Conservation (phyloP, 768 basidiomycete genomes). For the Saitozyma sp. region DNA sequence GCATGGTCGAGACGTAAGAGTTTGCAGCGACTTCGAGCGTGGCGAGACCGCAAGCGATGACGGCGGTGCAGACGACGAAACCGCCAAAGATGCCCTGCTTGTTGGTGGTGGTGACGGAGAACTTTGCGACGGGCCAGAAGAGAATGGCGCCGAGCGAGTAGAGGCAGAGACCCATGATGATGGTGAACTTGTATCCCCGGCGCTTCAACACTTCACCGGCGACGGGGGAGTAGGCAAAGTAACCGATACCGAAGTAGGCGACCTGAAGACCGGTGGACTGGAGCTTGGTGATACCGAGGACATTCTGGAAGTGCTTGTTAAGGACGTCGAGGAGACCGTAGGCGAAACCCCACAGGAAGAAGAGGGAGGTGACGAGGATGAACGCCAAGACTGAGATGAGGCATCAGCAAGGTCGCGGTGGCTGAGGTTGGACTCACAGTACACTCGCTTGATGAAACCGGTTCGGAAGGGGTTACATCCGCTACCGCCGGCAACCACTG, state of each 20-base stretch:
- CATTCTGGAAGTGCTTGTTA: constrained; percentile 68
- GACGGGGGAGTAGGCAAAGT: constrained; percentile 50
- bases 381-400: constrained; percentile 59
- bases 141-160: constrained; percentile 64
- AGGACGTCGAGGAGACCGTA: constrained; percentile 47
- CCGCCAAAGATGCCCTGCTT: constrained; percentile 63
- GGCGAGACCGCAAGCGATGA: constrained; percentile 58
- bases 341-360: constrained; percentile 66
- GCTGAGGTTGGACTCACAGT: constrained; percentile 40
- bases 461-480: constrained; percentile 46
- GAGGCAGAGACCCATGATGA: constrained; percentile 42
- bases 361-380: constrained; percentile 69
- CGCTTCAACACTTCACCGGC: constrained; percentile 55
- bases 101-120: constrained; percentile 47
- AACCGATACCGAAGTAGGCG: constrained; percentile 59
- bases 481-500: constrained; percentile 37
- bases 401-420: too few relatives aligned
- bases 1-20: constrained; percentile 65
- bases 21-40: constrained; percentile 65
- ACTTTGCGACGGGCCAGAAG: constrained; percentile 76
- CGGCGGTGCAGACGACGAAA: constrained; percentile 67
- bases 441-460: constrained; percentile 46
- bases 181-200: constrained; percentile 65
- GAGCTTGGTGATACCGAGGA: constrained; percentile 67
- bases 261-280: constrained; percentile 74